phyloP scores from a whole-genome alignment of 345 rosid species.

The Schrenkiella parvula region DNA sequence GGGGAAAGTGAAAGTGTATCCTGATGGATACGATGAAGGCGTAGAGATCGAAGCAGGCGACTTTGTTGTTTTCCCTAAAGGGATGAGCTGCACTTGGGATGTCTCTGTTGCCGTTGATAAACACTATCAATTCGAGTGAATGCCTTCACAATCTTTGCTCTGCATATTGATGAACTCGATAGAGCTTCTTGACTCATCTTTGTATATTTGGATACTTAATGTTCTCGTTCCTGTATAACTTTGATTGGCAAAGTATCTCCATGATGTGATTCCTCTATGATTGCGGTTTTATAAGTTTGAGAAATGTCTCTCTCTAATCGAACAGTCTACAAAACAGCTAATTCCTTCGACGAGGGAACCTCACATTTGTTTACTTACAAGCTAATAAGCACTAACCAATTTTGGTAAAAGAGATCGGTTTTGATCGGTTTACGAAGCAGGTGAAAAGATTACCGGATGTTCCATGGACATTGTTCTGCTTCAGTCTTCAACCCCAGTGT shows the following conservation, averaged over 20 bases:
- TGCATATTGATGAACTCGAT: background rate
- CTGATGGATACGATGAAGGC: slow-evolving; percentile 61
- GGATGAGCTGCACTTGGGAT: slow-evolving; percentile 97
- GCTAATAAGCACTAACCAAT: too few relatives aligned
- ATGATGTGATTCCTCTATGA: too few relatives aligned
- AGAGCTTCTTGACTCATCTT: background rate
- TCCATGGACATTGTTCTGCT: background rate
- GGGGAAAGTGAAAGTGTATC: slow-evolving; percentile 76
- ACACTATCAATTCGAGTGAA: slow-evolving; percentile 70
- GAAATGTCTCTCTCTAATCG: too few relatives aligned
- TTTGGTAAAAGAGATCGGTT: too few relatives aligned
- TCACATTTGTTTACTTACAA: too few relatives aligned
- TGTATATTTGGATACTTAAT: slow-evolving; percentile 5
- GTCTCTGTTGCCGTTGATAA: slow-evolving; percentile 81
- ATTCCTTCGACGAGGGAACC: too few relatives aligned
- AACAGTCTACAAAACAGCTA: too few relatives aligned
- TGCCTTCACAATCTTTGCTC: background rate
- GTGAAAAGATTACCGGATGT: background rate
- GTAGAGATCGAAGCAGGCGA: slow-evolving; percentile 80
- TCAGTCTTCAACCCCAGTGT: slow-evolving; percentile 41
- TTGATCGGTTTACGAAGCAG: too few relatives aligned
- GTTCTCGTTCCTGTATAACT: too few relatives aligned
- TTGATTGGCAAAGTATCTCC: too few relatives aligned
- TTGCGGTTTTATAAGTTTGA: too few relatives aligned
- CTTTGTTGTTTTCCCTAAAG: slow-evolving; percentile 79